Evolutionary conservation across 139 green algal species (phyloP).

Genomic region (Ettlia oleoabundans): DNA sequence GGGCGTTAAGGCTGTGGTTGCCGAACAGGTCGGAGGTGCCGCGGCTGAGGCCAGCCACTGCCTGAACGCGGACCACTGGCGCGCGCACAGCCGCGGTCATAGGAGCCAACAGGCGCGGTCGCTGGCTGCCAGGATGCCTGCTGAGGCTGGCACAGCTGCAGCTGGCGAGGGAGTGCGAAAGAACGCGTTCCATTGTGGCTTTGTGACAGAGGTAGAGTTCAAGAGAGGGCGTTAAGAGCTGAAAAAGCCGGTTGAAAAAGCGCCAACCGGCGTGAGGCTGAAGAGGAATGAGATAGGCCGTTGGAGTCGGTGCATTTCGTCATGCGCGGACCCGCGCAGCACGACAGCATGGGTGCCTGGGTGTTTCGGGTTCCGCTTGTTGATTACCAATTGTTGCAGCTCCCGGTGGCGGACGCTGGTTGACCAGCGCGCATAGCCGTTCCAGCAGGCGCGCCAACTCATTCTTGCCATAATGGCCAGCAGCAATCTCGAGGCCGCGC

Average conservation of each 20-base stretch:
- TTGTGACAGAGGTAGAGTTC: not conserved
- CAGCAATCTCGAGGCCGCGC: not conserved
- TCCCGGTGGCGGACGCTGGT: no score
- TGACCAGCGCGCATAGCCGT: no score
- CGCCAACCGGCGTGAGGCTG: no score
- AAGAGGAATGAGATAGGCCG: no score
- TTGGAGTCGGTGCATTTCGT: no score
- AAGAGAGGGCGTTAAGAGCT: not conserved
- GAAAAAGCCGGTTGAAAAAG: not conserved
- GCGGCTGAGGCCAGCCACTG: conserved; percentile 1
- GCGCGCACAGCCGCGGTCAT: not conserved
- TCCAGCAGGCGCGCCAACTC: not conserved
- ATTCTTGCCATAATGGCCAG: not conserved
- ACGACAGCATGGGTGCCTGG: no score
- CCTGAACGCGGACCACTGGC: conserved; percentile 6
- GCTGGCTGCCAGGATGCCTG: not conserved
- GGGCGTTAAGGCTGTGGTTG: conserved; percentile 14
- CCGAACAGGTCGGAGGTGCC: not conserved
- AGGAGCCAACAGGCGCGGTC: not conserved
- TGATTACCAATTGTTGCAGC: no score
- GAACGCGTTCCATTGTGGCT: not conserved
- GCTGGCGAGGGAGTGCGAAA: not conserved
- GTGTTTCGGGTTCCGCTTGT: no score
- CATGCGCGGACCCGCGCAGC: no score
- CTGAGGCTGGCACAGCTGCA: not conserved